phyloP scores from a whole-genome alignment of 805 yeast genomes.

The Yarrowia alimentaria region DNA sequence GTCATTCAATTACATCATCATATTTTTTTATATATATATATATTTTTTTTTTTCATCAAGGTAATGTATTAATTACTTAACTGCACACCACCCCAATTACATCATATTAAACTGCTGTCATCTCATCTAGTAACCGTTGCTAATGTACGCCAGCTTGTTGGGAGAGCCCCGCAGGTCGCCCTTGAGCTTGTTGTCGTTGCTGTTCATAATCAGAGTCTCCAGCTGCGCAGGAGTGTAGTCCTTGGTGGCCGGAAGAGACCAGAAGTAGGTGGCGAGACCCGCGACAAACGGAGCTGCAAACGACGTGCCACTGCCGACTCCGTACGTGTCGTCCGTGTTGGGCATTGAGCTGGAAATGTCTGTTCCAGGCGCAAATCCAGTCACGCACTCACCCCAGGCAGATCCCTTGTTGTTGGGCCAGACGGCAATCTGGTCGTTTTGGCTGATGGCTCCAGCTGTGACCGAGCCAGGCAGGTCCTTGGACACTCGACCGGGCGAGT shows the following conservation, averaged over 20 bases:
- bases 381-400: slow-evolving; percentile 80
- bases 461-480: background rate
- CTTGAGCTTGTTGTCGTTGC: background rate
- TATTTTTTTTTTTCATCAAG: too few relatives aligned
- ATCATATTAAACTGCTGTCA: too few relatives aligned
- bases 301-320: slow-evolving; percentile 73
- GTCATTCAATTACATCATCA: too few relatives aligned
- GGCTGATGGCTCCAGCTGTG: background rate
- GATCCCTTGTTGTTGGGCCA: background rate
- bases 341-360: slow-evolving; percentile 62
- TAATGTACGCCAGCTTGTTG: slow-evolving; percentile 11
- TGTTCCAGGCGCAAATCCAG: slow-evolving; percentile 95
- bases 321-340: slow-evolving; percentile 35
- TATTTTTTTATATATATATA: too few relatives aligned
- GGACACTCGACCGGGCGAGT: background rate
- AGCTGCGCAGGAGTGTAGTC: slow-evolving; percentile 1
- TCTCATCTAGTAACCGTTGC: too few relatives aligned
- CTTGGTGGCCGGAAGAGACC: background rate
- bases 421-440: background rate
- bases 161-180: slow-evolving; percentile 8
- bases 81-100: too few relatives aligned
- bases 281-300: slow-evolving; percentile 98
- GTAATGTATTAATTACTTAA: too few relatives aligned
- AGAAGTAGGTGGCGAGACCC: slow-evolving; percentile 80
- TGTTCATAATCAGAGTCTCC: slow-evolving; percentile 1